These are phyloP conservation scores for Saururus chinensis DNA, from an alignment of 164 flowering plant species.

Conservation along the genomic window DNA sequence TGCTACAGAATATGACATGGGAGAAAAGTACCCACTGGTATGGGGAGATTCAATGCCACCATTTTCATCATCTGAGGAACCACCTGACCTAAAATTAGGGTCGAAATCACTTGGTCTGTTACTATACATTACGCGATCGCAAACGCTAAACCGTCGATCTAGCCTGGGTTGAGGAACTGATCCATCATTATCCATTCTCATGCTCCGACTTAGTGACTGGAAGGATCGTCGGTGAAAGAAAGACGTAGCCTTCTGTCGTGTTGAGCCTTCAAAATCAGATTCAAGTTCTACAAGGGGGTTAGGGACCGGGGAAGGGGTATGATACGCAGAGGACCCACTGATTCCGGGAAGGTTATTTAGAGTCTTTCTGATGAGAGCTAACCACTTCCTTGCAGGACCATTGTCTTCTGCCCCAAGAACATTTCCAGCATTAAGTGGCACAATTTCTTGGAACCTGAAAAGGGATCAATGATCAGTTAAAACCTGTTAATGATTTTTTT, in stretches of 20 bases:
- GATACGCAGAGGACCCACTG: conserved; percentile 35
- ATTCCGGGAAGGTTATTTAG: conserved; percentile 73
- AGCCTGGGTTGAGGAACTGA: conserved; percentile 26
- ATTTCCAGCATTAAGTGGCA: conserved; percentile 94
- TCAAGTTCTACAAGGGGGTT: conserved; percentile 77
- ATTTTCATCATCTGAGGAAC: conserved; percentile 43
- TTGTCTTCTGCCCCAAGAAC: conserved; percentile 93
- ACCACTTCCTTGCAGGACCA: conserved; percentile 86
- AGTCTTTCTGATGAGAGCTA: conserved; percentile 62
- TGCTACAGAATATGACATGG: conserved; percentile 21
- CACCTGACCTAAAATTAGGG: conserved; percentile 24
- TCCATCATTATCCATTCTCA: conserved; percentile 36
- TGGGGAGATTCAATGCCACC: conserved; percentile 33
- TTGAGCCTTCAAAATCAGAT: conserved; percentile 83
- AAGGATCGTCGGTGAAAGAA: conserved; percentile 36
- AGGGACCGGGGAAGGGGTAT: conserved; percentile 77
- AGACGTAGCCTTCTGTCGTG: conserved; percentile 50
- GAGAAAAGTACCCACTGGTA: conserved; percentile 22
- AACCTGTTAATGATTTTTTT: too few species aligned
- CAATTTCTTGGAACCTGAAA: conserved; percentile 91
- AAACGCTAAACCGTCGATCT: conserved; percentile 40
- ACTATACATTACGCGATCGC: conserved; percentile 33
- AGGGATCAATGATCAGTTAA: conserved; percentile 7
- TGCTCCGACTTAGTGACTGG: conserved; percentile 30
- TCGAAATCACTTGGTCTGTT: conserved; percentile 36